A percentile compares a stretch with the other conserved stretches of the same genome.
Conservation (phyloP, 140 eudicot species). For the Oenanthe javanica region DNA sequence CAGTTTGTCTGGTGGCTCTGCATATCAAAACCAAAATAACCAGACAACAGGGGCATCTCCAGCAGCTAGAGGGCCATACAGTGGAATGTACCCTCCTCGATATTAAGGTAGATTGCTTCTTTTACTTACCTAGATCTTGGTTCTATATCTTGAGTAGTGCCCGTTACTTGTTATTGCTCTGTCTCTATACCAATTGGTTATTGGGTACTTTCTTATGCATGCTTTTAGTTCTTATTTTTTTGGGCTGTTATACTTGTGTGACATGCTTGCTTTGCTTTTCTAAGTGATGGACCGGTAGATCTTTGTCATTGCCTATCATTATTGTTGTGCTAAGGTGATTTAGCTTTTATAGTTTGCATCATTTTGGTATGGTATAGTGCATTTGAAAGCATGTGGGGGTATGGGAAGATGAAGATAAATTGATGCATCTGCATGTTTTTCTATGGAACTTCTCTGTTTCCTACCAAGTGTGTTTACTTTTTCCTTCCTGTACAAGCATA, state of each 20-base stretch:
- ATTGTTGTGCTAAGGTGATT: neutral
- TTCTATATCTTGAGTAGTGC: neutral
- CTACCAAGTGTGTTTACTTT: neutral
- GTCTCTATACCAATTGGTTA: neutral
- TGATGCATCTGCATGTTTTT: neutral
- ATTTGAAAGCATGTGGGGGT: neutral
- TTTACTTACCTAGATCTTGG: neutral
- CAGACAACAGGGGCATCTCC: slow-evolving; percentile 39
- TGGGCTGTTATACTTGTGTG: neutral
- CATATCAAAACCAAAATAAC: slow-evolving; percentile 38
- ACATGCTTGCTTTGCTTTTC: neutral
- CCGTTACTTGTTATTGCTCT: neutral
- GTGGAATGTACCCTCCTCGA: slow-evolving; percentile 41
- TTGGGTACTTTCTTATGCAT: neutral
- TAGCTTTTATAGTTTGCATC: neutral
- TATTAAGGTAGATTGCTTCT: slow-evolving; percentile 33
- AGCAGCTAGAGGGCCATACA: slow-evolving; percentile 46
- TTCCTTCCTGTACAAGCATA: neutral
- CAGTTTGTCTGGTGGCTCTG: slow-evolving; percentile 37
- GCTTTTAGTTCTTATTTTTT: neutral
- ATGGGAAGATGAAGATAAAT: neutral
- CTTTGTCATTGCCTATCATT: neutral
- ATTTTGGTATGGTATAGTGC: neutral
- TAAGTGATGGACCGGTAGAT: neutral
- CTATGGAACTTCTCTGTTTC: neutral